These are phyloP conservation scores for Aspergillus sp. DNA, from an alignment of 2,329 filamentous ascomycete species.

Conservation along the genomic window DNA sequence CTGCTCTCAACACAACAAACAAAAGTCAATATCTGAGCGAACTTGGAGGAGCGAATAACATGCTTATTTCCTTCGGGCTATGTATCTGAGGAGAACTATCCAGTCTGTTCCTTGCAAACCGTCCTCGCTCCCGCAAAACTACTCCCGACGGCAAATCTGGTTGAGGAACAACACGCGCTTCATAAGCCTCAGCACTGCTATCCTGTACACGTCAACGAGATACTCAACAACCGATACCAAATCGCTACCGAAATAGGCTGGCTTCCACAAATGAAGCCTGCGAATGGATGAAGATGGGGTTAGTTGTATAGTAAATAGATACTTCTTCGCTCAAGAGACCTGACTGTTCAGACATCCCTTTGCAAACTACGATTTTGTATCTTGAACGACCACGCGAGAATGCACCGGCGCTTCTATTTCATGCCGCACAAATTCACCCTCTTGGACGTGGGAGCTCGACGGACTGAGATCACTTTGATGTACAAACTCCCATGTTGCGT, in stretches of 20 bases:
- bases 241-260: constrained; percentile 45
- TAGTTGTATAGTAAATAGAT: no score
- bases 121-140: constrained; percentile 4
- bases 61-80: constrained; percentile 8
- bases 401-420: no score
- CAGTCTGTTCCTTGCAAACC: constrained; percentile 18
- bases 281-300: no score
- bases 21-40: constrained; percentile 6
- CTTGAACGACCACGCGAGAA: no score
- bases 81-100: constrained; percentile 13
- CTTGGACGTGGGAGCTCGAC: no score
- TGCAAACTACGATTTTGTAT: no score
- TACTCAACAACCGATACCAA: constrained; percentile 42
- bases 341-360: no score
- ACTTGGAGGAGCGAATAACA: constrained; percentile 1
- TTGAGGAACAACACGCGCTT: constrained; percentile 22
- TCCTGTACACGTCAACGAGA: constrained; percentile 21
- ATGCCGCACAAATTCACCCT: no score
- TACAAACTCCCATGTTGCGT: no score
- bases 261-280: no score
- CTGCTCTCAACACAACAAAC: constrained; percentile 13
- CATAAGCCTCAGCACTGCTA: constrained; percentile 23
- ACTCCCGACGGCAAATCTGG: constrained; percentile 14
- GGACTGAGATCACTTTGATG: no score
- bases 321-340: no score